phyloP scores from a whole-genome alignment of 2,329 filamentous ascomycete genomes.

The Cladobotryum mycophilum region DNA sequence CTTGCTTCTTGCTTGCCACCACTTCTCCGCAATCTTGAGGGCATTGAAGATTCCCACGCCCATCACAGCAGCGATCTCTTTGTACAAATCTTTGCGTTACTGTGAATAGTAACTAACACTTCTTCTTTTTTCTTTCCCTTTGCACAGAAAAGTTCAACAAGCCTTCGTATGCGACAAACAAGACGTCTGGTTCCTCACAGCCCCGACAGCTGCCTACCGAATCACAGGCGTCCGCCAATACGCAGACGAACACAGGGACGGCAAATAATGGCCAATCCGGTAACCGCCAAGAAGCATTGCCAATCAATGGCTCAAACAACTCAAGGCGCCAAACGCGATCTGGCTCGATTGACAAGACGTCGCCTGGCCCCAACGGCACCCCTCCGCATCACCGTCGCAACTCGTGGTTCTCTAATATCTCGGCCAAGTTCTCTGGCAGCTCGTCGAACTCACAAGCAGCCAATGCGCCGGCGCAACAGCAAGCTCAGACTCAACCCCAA shows the following conservation, averaged over 20 bases:
- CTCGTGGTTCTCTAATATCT: conserved; percentile 92
- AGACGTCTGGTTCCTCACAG: conserved; percentile 22
- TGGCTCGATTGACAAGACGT: conserved; percentile 29
- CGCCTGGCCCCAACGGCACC: conserved; percentile 20
- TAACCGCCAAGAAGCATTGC: conserved; percentile 16
- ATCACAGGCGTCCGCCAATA: conserved; percentile 20
- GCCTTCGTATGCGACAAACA: conserved; percentile 21
- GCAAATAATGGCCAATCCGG: conserved; percentile 16
- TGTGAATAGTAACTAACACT: too few species aligned
- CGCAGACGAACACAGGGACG: conserved; percentile 20
- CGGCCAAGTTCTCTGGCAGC: conserved; percentile 76
- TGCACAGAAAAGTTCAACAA: conserved; percentile 26
- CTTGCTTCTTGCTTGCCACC: conserved; percentile 6
- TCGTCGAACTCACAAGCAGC: conserved; percentile 31
- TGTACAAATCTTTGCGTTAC: background rate
- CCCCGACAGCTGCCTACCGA: conserved; percentile 27
- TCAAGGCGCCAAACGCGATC: conserved; percentile 26
- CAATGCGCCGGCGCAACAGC: conserved; percentile 18
- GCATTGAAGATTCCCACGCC: background rate
- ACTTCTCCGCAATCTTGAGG: background rate
- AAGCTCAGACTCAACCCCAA: conserved; percentile 8
- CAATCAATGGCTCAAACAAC: conserved; percentile 19
- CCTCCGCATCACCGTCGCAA: conserved; percentile 52
- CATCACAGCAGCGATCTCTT: background rate
- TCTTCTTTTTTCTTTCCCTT: too few species aligned